Conservation (phyloP, 2,329 filamentous ascomycete species). For the Fusarium austroafricanum region DNA sequence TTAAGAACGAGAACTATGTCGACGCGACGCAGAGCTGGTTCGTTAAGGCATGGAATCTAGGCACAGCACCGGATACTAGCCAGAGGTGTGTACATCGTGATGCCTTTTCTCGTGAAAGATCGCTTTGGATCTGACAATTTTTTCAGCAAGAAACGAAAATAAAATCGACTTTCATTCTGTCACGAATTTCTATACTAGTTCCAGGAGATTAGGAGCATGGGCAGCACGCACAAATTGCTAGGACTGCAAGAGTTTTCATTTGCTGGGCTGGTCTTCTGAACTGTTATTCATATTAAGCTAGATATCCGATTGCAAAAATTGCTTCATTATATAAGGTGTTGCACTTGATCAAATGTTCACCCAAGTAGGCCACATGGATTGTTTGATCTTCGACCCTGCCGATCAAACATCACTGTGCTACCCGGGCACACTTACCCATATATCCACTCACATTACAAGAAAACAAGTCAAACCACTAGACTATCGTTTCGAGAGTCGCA, state of each 20-base stretch:
- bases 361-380: not conserved
- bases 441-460: not conserved
- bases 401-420: not conserved
- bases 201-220: not conserved
- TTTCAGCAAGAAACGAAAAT: conserved; percentile 43
- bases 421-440: not conserved
- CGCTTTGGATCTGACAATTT: conserved; percentile 19
- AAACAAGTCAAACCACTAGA: not conserved
- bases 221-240: conserved; percentile 1
- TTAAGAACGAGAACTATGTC: conserved; percentile 76
- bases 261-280: not conserved
- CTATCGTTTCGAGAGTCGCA: conserved; percentile 5
- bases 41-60: conserved; percentile 74
- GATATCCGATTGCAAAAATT: not conserved
- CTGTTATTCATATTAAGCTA: not conserved
- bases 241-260: not conserved
- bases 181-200: conserved; percentile 2
- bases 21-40: conserved; percentile 77
- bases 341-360: not conserved
- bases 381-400: not conserved
- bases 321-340: not conserved
- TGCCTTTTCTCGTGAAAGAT: not conserved
- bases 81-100: conserved; percentile 29
- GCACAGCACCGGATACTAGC: conserved; percentile 46
- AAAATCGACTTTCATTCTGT: not conserved